These are phyloP conservation scores for Grigorovia transvaalensis DNA, from an alignment of 805 yeast genomes.

Conservation along the genomic window DNA sequence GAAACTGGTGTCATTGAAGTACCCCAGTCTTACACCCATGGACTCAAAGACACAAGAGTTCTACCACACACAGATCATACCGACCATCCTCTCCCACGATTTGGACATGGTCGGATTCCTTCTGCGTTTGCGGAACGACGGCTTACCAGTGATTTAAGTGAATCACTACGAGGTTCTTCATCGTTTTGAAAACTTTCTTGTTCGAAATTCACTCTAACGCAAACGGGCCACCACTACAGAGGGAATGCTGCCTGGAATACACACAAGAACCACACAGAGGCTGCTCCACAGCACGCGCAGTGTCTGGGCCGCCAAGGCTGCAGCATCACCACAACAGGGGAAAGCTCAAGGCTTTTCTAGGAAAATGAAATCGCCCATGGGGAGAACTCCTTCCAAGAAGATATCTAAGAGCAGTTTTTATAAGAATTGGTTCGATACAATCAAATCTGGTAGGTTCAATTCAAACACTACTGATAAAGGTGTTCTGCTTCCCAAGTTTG, in stretches of 20 bases:
- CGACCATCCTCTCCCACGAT: conserved; percentile 70
- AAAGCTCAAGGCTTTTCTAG: conserved; percentile 25
- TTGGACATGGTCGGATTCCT: conserved; percentile 36
- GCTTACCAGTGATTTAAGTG: not conserved
- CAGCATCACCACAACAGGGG: conserved; percentile 6
- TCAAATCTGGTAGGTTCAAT: conserved; percentile 23
- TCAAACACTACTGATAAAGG: conserved; percentile 19
- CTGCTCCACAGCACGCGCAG: not conserved
- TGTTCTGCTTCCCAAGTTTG: conserved; percentile 16
- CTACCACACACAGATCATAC: conserved; percentile 53
- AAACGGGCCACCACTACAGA: too few species aligned
- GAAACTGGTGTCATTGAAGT: conserved; percentile 51
- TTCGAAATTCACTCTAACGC: too few species aligned
- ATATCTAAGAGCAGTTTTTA: conserved; percentile 23
- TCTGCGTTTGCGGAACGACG: not conserved
- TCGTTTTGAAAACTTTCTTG: not conserved
- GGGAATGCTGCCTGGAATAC: not conserved
- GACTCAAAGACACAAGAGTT: conserved; percentile 59
- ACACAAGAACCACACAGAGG: not conserved
- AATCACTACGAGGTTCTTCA: not conserved
- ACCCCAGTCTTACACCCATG: conserved; percentile 39
- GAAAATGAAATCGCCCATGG: not conserved
- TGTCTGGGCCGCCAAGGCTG: not conserved
- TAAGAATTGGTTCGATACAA: conserved; percentile 27
- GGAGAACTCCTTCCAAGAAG: conserved; percentile 17